Evolutionary conservation across 208 protist species (phyloP).

Genomic region (Acanthamoeba quina): DNA sequence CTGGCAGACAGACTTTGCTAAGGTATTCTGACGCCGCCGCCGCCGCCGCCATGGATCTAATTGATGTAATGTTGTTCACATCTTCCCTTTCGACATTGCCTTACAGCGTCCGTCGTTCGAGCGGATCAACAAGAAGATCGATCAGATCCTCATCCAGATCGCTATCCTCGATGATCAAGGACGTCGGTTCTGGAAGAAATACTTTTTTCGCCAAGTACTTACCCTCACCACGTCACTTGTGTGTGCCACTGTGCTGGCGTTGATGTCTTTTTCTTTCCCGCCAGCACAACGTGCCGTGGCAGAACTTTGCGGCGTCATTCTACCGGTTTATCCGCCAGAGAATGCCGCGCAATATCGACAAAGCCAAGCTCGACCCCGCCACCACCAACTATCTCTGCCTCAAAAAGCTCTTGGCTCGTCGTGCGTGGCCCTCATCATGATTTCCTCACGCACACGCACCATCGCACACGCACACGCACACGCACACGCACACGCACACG

Average conservation of each 20-base stretch:
- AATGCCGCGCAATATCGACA: conserved; percentile 15
- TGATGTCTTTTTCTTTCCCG: neutral
- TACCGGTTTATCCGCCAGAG: conserved; percentile 16
- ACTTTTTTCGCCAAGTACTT: conserved; percentile 67
- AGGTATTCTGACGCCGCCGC: neutral
- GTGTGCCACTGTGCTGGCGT: neutral
- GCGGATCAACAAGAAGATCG: conserved; percentile 61
- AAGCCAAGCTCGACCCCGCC: neutral
- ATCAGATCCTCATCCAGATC: conserved; percentile 60
- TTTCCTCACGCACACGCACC: neutral
- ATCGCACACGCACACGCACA: neutral
- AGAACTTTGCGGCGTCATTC: neutral
- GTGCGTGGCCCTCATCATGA: neutral
- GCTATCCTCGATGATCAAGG: conserved; percentile 67
- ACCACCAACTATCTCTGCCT: conserved; percentile 27
- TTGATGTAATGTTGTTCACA: too few relatives aligned
- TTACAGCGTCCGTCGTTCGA: conserved; percentile 49
- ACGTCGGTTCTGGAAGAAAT: conserved; percentile 80
- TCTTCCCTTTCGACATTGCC: neutral
- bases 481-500: too few relatives aligned
- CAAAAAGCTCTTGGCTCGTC: conserved; percentile 24
- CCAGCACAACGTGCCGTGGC: conserved; percentile 13
- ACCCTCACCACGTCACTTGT: neutral
- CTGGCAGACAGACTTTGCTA: conserved; percentile 53
- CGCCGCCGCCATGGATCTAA: too few relatives aligned